Base-by-base conservation (phyloP, 257 asterid species). In the Oldenlandia corymbosa region DNA sequence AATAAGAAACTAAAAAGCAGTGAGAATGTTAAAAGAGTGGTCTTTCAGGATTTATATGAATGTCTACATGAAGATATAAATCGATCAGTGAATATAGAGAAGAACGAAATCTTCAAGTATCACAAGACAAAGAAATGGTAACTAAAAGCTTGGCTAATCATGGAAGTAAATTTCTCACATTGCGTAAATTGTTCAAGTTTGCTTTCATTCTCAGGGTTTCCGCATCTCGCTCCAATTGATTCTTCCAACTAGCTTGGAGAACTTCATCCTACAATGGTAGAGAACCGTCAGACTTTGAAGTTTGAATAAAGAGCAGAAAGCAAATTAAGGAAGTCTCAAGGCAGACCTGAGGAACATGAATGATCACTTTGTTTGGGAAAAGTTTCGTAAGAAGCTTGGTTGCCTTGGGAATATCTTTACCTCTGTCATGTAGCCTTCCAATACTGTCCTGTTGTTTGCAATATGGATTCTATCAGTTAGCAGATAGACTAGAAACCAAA, bases 321-420 rank as follows among this genome's bases (percentile, higher is more conserved):
- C 20, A 56, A 60, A 63, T 7, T 45, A n/a, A 36, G 28, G 50
- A 24, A 34, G 13, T 58, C 65, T 57, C 56, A 59, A n/a, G 62
- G 56, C 81, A 69, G 47, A 82, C 95, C 95, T 86, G 94, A 32
- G 98, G 98, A 79, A 80, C 41, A 71, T 88, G 94, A 76, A 91
- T 85, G 28, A 80, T 78, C 64, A 91, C 95, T 91, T 84, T 83
- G 72, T 91, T 91, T 41, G 96, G 96, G 48, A 91, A 86, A 67
- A 91, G 94, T 64, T 83, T 87, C 21, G 90, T 71, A 42, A 91
- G 77, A 75, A 81, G 95, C 80, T 88, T 88, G 18, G 88, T 76
- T 68, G 90, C 81, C 83, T 83, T 91, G 36, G 91, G 81, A 31
- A 78, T 84, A 64, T 91, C 98, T 83, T 83, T 83, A 42, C 89